Evolutionary conservation across 805 yeast species (phyloP), one percentile per base, ranked within the genome.

Genomic region (Sugiyamaella valdiviana): DNA sequence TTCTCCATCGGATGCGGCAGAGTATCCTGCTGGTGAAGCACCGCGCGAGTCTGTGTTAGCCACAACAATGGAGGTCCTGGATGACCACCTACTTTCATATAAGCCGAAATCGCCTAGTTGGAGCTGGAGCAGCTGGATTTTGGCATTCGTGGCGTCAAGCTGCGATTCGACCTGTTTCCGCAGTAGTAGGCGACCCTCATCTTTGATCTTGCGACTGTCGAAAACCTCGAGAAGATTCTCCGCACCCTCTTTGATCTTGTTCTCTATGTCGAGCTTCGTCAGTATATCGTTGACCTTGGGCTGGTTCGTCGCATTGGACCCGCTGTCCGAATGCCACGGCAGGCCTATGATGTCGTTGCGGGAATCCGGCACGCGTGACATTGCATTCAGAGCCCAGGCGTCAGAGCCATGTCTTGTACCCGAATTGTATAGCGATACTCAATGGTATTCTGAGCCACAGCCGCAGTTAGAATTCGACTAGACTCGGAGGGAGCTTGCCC

Each of bases 231-330:
- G 57, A 59, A 67, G 52, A 35, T 62, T 61, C 49, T 64, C 66
- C 10, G 71, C 68, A 6, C 70, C 69, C 35, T 66, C 69, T 22
- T 63, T 59, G 45, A 66, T 63, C 52, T 62, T 62, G 46, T 60
- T 61, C 45, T 68, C 71, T 15, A 63, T 57, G 50, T 65, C 65
- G 39, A 68, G 55, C 52, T 64, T 61, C 37, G 59, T 59, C 29
- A 63, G 50, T 26, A 67, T 57, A 38, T 60, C 63, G 19, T 32
- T 29, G 2, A 32, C 19, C n/a, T 51, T 45, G 26, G 51, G 39
- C 14, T 47, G 39, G 26, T 51, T 53, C n/a, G 42, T 52, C 19
- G 44, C 37, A 23, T 49, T 36, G 23, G 37, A 38, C 15, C 36
- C 40, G 9, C 40, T 45, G 15, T 48, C 52, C 16, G 48, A 35